Percentiles rank a stretch among this genome's conserved stretches.
These are phyloP conservation scores for Neurospora sp. DNA, from an alignment of 495 filamentous ascomycete species.

Conservation along the genomic window DNA sequence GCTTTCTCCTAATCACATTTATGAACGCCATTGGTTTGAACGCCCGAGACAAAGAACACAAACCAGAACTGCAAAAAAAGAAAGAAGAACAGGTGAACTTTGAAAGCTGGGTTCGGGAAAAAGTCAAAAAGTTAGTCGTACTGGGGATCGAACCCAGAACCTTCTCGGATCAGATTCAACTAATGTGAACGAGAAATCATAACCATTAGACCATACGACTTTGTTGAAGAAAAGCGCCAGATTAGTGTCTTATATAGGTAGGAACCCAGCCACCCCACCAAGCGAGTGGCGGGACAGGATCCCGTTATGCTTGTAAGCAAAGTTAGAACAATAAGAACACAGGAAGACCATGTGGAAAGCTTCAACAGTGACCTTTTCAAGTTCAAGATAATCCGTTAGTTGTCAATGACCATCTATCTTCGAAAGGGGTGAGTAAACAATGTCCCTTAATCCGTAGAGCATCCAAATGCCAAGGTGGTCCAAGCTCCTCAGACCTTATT, in stretches of 20 bases:
- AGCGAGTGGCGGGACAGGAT: background rate
- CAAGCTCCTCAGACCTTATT: background rate
- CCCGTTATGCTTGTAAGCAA: background rate
- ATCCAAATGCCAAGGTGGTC: background rate
- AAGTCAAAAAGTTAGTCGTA: background rate
- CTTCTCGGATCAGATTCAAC: background rate
- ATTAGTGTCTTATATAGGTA: background rate
- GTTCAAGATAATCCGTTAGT: background rate
- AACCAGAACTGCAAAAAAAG: background rate
- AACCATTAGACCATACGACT: slow-evolving; percentile 1
- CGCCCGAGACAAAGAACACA: background rate
- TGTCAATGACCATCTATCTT: background rate
- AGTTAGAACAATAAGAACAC: background rate
- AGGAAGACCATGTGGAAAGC: background rate
- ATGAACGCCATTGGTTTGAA: background rate
- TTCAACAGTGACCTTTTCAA: background rate
- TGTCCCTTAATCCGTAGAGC: background rate
- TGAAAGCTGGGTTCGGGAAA: background rate
- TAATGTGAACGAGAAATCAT: background rate
- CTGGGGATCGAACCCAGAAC: background rate
- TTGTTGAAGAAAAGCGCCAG: background rate
- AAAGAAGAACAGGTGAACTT: background rate
- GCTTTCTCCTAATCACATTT: background rate
- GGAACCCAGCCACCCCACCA: background rate
- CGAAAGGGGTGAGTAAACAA: background rate